Evolutionary conservation across 169 alveolate genomes (phyloP).

Genomic region (Plasmodium chabaudi): DNA sequence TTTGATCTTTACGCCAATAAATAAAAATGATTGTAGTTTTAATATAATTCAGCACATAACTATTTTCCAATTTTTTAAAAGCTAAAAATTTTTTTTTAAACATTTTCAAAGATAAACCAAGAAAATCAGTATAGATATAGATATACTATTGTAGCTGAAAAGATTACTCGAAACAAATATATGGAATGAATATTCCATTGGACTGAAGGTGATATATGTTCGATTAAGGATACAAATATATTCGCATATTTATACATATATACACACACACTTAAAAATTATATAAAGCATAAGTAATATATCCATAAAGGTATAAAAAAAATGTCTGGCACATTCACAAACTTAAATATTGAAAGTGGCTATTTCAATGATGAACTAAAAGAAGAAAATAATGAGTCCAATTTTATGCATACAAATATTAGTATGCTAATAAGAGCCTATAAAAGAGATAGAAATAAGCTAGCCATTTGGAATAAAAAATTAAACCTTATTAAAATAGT

Average conservation of each 20-base stretch:
- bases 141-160: no score
- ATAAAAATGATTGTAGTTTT: no score
- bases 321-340: constrained; percentile 29
- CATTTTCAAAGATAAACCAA: no score
- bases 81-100: no score
- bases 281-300: background rate
- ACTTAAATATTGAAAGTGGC: constrained; percentile 68
- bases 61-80: no score
- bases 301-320: background rate
- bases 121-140: no score
- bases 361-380: constrained; percentile 70
- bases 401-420: constrained; percentile 63
- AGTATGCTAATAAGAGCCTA: constrained; percentile 73
- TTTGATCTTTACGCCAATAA: no score
- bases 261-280: background rate
- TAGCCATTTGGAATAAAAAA: constrained; percentile 59
- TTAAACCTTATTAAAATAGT: constrained; percentile 73
- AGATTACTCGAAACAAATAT: no score
- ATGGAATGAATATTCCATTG: background rate
- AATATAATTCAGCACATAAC: no score
- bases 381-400: constrained; percentile 65
- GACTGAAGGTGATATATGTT: background rate
- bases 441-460: constrained; percentile 56
- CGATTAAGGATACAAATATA: background rate
- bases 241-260: no score